Evolutionary conservation across 345 rosid species (phyloP).

Genomic region (Lepidium aucheri): DNA sequence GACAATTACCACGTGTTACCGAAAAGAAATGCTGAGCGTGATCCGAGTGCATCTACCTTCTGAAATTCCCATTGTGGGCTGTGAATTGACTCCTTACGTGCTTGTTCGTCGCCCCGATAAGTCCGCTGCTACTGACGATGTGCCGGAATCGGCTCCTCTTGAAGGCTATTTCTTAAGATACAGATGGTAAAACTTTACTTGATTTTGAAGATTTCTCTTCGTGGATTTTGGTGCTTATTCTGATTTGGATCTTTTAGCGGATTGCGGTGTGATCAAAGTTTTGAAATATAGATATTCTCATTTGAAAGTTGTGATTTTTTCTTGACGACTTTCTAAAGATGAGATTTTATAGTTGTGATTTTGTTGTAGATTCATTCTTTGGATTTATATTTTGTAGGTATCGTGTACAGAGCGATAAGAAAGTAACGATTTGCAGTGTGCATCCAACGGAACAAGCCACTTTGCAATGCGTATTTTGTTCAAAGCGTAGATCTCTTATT

Average conservation of each 20-base stretch:
- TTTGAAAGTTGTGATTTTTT: too few relatives aligned
- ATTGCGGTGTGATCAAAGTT: conserved; percentile 5
- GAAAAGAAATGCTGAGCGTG: conserved; percentile 93
- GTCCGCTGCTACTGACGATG: conserved; percentile 59
- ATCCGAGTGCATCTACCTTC: conserved; percentile 93
- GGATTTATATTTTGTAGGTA: conserved; percentile 43
- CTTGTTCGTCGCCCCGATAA: conserved; percentile 73
- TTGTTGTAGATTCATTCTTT: background rate
- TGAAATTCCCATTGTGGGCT: conserved; percentile 97
- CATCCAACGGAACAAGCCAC: conserved; percentile 97
- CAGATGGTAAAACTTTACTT: conserved; percentile 54
- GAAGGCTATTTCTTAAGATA: conserved; percentile 87
- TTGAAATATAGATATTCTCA: background rate
- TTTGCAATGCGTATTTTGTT: conserved; percentile 83
- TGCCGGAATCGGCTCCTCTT: conserved; percentile 73
- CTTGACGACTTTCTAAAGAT: background rate
- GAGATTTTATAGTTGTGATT: background rate
- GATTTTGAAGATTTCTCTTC: background rate
- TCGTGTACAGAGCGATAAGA: conserved; percentile 88
- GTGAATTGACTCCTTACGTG: conserved; percentile 94
- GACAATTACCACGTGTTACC: conserved; percentile 28
- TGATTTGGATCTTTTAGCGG: background rate
- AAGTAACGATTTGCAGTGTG: conserved; percentile 81
- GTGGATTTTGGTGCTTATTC: background rate
- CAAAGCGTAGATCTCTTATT: conserved; percentile 72